Percentiles rank a stretch among this genome's conserved stretches.
Conservation (phyloP, 768 basidiomycete species). For the Boletellus emodensis region DNA sequence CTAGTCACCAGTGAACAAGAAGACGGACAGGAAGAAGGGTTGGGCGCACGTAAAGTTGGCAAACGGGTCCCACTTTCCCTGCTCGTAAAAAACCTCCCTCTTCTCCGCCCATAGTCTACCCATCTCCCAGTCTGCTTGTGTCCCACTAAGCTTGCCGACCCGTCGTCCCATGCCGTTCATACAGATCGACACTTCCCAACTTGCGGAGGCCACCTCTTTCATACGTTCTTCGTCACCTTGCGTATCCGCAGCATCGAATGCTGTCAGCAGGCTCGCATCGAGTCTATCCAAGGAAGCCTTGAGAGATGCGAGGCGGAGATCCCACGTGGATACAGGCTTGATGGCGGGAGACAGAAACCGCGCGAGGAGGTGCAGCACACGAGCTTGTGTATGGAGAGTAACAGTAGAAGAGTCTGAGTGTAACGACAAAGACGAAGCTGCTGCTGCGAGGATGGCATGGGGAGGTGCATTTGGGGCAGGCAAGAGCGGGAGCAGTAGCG, state of each 20-base stretch:
- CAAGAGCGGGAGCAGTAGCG: constrained; percentile 57
- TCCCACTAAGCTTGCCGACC: neutral
- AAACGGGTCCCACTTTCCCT: constrained; percentile 71
- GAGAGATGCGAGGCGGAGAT: constrained; percentile 57
- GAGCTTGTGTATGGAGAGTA: constrained; percentile 55
- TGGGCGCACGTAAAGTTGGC: constrained; percentile 73
- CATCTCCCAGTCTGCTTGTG: constrained; percentile 73
- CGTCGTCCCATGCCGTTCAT: constrained; percentile 32
- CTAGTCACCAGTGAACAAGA: constrained; percentile 28
- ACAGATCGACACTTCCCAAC: constrained; percentile 76
- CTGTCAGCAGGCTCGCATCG: constrained; percentile 78
- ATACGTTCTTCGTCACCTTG: constrained; percentile 69
- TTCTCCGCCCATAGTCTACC: constrained; percentile 96
- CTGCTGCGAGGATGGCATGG: constrained; percentile 57
- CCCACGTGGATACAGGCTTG: constrained; percentile 70
- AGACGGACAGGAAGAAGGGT: neutral
- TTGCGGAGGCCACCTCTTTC: constrained; percentile 75
- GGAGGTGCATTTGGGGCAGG: constrained; percentile 57
- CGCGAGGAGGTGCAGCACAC: constrained; percentile 66
- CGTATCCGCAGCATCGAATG: constrained; percentile 85
- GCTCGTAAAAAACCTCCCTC: constrained; percentile 89
- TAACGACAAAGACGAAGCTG: constrained; percentile 41
- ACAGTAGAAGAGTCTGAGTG: constrained; percentile 33
- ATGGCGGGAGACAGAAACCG: constrained; percentile 68
- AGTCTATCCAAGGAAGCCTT: constrained; percentile 83